These are phyloP conservation scores for Globisporangium acanthophoron DNA, from an alignment of 352 stramenopile species.

Conservation along the genomic window DNA sequence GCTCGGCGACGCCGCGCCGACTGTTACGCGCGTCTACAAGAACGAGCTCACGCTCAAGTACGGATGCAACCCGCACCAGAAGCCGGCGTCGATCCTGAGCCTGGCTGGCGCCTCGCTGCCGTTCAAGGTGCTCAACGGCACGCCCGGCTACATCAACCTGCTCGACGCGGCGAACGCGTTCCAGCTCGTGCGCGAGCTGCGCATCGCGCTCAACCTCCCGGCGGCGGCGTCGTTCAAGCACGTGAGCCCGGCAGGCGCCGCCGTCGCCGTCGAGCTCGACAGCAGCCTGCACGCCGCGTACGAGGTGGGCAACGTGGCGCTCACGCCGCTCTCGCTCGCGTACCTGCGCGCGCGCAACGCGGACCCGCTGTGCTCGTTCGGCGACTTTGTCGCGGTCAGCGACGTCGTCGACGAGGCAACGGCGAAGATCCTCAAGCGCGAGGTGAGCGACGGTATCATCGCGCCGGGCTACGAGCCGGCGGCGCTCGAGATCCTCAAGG, in stretches of 20 bases:
- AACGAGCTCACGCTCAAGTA: slow-evolving; percentile 93
- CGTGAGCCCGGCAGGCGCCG: slow-evolving; percentile 94
- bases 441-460: slow-evolving; percentile 99
- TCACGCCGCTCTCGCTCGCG: slow-evolving; percentile 95
- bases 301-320: slow-evolving; percentile 88
- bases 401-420: slow-evolving; percentile 98
- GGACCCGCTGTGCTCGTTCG: slow-evolving; percentile 99
- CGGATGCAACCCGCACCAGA: slow-evolving; percentile 99
- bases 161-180: slow-evolving; percentile 99
- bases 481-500: slow-evolving; percentile 96
- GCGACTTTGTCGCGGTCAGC: slow-evolving; percentile 98
- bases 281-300: slow-evolving; percentile 92
- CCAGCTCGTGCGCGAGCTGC: slow-evolving; percentile 97
- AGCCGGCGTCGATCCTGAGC: slow-evolving; percentile 86
- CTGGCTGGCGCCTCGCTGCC: slow-evolving; percentile 65
- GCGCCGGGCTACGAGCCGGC: slow-evolving; percentile 97
- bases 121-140: slow-evolving; percentile 89
- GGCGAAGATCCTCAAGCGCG: slow-evolving; percentile 97
- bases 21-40: slow-evolving; percentile 94
- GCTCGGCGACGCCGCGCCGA: slow-evolving; percentile 57
- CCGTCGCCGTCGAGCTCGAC: slow-evolving; percentile 96
- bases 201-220: slow-evolving; percentile 90
- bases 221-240: slow-evolving; percentile 99
- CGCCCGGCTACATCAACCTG: slow-evolving; percentile 99
- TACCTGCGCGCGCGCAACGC: slow-evolving; percentile 98